These are phyloP conservation scores for Passiflora organensis DNA, from an alignment of 345 rosid genomes.

Conservation along the genomic window DNA sequence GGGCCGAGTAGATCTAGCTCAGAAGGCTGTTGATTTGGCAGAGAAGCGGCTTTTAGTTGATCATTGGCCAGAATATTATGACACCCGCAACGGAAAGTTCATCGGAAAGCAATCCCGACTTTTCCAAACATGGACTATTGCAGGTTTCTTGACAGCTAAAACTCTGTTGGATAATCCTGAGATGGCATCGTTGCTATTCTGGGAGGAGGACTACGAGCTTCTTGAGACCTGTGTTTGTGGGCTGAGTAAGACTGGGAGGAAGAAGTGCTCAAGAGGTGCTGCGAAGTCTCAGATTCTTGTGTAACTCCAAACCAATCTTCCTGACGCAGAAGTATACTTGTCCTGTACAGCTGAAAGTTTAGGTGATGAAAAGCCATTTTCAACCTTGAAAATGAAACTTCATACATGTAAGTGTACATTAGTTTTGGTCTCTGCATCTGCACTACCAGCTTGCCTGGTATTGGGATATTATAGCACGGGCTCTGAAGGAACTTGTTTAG, in stretches of 20 bases:
- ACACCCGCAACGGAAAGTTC: conserved; percentile 76
- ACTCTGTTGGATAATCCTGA: conserved; percentile 73
- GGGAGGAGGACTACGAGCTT: conserved; percentile 94
- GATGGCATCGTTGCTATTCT: conserved; percentile 67
- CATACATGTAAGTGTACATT: no score
- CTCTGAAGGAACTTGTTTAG: no score
- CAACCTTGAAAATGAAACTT: no score
- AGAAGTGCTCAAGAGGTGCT: conserved; percentile 83
- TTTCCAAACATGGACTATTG: conserved; percentile 89
- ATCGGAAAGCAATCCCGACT: conserved; percentile 87
- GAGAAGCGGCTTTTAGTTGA: conserved; percentile 72
- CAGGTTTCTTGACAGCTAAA: conserved; percentile 81
- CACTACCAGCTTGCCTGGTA: no score
- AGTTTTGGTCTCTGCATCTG: no score
- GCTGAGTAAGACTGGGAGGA: conserved; percentile 69
- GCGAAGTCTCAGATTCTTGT: conserved; percentile 89
- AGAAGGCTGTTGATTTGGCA: conserved; percentile 70
- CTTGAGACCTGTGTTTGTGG: conserved; percentile 85
- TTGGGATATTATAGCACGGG: no score
- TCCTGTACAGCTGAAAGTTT: conserved; percentile 30
- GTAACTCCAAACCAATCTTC: conserved; percentile 25
- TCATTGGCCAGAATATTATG: conserved; percentile 95
- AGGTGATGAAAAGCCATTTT: no score
- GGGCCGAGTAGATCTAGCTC: conserved; percentile 72
- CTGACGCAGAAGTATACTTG: conserved; percentile 2